These are phyloP conservation scores for Diaporthe ilicicola DNA, from an alignment of 2,329 filamentous ascomycete genomes.

Conservation along the genomic window DNA sequence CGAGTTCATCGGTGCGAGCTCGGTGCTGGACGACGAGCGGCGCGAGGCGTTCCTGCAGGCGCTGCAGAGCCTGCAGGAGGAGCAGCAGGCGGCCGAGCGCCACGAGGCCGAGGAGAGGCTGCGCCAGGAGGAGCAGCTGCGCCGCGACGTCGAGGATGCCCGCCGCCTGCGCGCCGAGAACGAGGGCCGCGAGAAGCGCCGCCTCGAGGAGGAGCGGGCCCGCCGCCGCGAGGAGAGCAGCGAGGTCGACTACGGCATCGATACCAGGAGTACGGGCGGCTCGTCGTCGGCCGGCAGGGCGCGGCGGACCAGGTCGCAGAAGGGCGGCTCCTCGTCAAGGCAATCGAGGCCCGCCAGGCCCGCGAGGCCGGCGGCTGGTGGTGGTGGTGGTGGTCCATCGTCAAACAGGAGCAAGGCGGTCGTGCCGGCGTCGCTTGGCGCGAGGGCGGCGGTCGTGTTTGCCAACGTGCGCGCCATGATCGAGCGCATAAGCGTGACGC, in stretches of 20 bases:
- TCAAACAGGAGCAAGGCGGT: slow-evolving; percentile 43
- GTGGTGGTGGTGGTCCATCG: slow-evolving; percentile 11
- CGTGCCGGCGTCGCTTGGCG: slow-evolving; percentile 50
- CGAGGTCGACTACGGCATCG: slow-evolving; percentile 76
- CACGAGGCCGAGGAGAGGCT: slow-evolving; percentile 67
- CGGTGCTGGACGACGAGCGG: slow-evolving; percentile 90
- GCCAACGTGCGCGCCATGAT: slow-evolving; percentile 60
- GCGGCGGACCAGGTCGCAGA: slow-evolving; percentile 19
- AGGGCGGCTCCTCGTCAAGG: background rate
- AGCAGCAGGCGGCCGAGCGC: slow-evolving; percentile 77
- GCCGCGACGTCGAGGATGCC: slow-evolving; percentile 65
- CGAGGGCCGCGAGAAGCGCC: slow-evolving; percentile 61
- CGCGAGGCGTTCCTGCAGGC: slow-evolving; percentile 89
- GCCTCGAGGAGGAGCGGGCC: slow-evolving; percentile 62
- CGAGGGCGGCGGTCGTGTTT: slow-evolving; percentile 62
- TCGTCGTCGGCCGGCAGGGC: slow-evolving; percentile 42
- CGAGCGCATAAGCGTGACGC: slow-evolving; percentile 57
- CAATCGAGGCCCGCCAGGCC: slow-evolving; percentile 25
- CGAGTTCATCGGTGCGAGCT: slow-evolving; percentile 87
- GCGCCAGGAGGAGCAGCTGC: slow-evolving; percentile 64
- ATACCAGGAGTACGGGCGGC: slow-evolving; percentile 54
- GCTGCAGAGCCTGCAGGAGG: slow-evolving; percentile 83
- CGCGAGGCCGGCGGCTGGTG: slow-evolving; percentile 28
- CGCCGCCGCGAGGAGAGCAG: slow-evolving; percentile 54
- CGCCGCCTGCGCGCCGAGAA: slow-evolving; percentile 65